phyloP scores from a whole-genome alignment of 1,284 basidiomycete species.

The Trichosporon sp. region DNA sequence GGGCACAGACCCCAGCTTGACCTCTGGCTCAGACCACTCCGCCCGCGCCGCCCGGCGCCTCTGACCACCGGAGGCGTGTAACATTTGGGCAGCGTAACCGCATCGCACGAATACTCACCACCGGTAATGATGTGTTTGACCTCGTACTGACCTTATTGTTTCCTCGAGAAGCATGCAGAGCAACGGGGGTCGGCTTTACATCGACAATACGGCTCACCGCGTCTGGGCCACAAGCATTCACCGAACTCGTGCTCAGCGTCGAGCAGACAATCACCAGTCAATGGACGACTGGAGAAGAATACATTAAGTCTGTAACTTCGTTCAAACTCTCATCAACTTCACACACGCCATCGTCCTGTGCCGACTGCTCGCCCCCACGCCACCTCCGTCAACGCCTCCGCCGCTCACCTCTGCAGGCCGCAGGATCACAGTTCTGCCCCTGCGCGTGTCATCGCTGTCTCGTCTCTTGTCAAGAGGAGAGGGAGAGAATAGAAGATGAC shows the following conservation, averaged over 20 bases:
- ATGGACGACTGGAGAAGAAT: not conserved
- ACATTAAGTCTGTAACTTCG: not conserved
- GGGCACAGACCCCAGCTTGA: not conserved
- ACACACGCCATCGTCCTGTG: not conserved
- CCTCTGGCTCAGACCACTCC: not conserved
- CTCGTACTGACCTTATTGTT: not conserved
- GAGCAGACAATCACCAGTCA: not conserved
- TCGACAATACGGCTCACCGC: not conserved
- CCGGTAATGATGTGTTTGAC: not conserved
- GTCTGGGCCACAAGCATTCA: not conserved
- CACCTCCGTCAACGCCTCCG: not conserved
- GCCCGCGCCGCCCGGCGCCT: not conserved
- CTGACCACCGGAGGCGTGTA: not conserved
- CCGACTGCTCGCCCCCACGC: not conserved
- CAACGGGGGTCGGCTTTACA: not conserved
- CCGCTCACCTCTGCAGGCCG: not conserved
- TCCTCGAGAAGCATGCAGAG: not conserved
- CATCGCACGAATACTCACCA: not conserved
- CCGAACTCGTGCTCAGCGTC: not conserved
- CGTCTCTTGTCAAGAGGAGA: not conserved
- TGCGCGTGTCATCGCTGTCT: not conserved
- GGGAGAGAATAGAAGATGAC: not conserved
- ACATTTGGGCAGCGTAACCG: not conserved
- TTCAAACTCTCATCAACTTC: not conserved
- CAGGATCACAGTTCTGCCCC: not conserved